A percentile compares a stretch with the other conserved stretches of the same genome.
Evolutionary conservation across 257 asterid species (phyloP).

Genomic region (Cinchona pubescens): DNA sequence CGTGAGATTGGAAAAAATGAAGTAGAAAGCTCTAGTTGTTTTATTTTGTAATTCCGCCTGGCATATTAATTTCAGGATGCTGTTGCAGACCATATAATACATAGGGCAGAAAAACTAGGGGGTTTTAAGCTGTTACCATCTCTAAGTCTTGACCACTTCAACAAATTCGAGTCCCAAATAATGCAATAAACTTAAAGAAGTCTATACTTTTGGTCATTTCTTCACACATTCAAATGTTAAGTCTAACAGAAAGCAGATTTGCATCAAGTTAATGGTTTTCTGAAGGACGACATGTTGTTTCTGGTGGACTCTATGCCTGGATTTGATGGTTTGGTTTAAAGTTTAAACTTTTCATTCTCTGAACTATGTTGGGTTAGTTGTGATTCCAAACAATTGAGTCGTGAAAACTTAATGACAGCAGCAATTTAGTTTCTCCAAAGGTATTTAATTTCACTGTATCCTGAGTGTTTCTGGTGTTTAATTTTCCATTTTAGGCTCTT

Average conservation of each 20-base stretch:
- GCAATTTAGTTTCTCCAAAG: neutral
- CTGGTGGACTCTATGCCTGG: neutral
- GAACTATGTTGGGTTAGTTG: neutral
- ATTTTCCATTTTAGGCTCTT: slow-evolving; percentile 33
- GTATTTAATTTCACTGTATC: neutral
- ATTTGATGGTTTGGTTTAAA: neutral
- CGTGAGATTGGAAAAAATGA: neutral
- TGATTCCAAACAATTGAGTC: neutral
- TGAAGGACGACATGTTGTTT: neutral
- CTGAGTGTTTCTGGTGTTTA: neutral
- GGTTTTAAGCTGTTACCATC: neutral
- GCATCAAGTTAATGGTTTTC: neutral
- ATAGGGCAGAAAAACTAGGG: neutral
- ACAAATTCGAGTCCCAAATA: neutral
- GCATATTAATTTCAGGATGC: neutral
- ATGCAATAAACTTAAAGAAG: no score
- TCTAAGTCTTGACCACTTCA: neutral
- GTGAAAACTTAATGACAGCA: neutral
- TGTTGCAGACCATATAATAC: neutral
- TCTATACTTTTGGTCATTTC: neutral
- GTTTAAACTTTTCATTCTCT: neutral
- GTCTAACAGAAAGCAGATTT: neutral
- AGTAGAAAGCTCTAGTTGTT: neutral
- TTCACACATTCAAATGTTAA: neutral
- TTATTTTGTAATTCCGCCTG: neutral